These are phyloP conservation scores for Cladophialophora carrionii DNA, from an alignment of 2,329 filamentous ascomycete species.

Conservation along the genomic window DNA sequence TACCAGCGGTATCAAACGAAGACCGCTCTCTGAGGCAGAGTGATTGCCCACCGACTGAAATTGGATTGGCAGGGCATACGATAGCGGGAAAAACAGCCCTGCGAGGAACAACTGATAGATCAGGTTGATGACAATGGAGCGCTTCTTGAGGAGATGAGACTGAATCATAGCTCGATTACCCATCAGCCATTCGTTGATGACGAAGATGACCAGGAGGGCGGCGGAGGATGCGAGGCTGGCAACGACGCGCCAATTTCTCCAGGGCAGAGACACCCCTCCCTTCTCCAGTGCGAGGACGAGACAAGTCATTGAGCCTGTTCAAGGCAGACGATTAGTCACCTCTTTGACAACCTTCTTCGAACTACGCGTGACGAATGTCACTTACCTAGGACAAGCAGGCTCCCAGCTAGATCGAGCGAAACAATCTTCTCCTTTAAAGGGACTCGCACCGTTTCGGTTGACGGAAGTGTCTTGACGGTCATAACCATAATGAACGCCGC, in stretches of 20 bases:
- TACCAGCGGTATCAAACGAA: slow-evolving; percentile 49
- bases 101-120: slow-evolving; percentile 45
- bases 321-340: neutral
- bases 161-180: slow-evolving; percentile 48
- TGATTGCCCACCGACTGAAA: slow-evolving; percentile 49
- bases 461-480: slow-evolving; percentile 36
- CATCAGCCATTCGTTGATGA: slow-evolving; percentile 43
- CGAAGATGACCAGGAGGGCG: slow-evolving; percentile 43
- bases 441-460: slow-evolving; percentile 20
- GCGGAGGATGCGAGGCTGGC: slow-evolving; percentile 50
- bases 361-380: neutral
- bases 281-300: slow-evolving; percentile 53
- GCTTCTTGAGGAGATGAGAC: slow-evolving; percentile 44
- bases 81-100: slow-evolving; percentile 44
- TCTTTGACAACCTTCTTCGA: neutral
- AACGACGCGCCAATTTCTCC: slow-evolving; percentile 47
- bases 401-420: slow-evolving; percentile 51
- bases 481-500: slow-evolving; percentile 45
- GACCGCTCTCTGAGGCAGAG: slow-evolving; percentile 44
- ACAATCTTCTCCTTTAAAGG: slow-evolving; percentile 44
- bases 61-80: slow-evolving; percentile 54
- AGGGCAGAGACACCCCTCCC: slow-evolving; percentile 44
- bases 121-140: slow-evolving; percentile 43
- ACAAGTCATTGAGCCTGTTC: slow-evolving; percentile 45
- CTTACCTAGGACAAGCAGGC: slow-evolving; percentile 39